Evolutionary conservation across 257 asterid genomes (phyloP).

Genomic region (Solanum megistacrolobum): DNA sequence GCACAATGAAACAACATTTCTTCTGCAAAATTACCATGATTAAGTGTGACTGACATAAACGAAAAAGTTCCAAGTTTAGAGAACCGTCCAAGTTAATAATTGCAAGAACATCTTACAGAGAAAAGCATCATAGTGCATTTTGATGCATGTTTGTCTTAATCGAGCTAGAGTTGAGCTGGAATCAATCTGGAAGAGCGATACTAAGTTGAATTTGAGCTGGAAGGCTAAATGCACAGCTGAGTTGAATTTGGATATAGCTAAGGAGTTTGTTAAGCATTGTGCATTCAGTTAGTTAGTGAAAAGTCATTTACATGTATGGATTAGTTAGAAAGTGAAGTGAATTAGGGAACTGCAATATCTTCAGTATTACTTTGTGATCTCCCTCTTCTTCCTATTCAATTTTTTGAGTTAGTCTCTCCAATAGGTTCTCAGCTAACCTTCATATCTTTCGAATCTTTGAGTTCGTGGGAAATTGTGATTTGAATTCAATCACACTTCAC

Average conservation of each 20-base stretch:
- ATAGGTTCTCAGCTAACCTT: not conserved
- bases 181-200: not conserved
- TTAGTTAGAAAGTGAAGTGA: not conserved
- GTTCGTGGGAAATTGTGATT: not conserved
- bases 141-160: not conserved
- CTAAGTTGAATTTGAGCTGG: not conserved
- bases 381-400: not conserved
- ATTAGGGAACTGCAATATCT: not conserved
- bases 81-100: not conserved
- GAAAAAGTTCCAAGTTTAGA: not conserved
- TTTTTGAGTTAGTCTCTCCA: not conserved
- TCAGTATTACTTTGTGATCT: not conserved
- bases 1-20: not conserved
- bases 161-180: not conserved
- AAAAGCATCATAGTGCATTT: not conserved
- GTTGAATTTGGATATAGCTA: not conserved
- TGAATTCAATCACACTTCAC: not conserved
- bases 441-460: not conserved
- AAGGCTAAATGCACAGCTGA: not conserved
- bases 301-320: not conserved
- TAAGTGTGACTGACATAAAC: not conserved
- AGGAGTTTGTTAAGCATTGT: not conserved
- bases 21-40: not conserved
- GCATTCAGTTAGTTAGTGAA: not conserved
- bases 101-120: not conserved